These are phyloP conservation scores for Microbotryum violaceum DNA, from an alignment of 1,284 basidiomycete genomes.

Conservation along the genomic window DNA sequence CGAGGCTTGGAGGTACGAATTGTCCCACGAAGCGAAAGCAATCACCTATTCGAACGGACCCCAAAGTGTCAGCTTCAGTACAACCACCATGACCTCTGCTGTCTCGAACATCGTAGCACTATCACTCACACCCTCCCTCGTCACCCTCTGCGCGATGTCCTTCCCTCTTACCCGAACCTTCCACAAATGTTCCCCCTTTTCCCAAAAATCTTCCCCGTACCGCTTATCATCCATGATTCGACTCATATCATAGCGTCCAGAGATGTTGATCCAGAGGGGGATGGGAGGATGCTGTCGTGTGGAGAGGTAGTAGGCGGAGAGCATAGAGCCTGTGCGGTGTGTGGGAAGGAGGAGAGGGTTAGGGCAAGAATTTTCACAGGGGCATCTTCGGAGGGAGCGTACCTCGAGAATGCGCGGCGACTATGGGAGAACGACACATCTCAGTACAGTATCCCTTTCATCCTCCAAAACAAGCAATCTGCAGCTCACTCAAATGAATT, in stretches of 20 bases:
- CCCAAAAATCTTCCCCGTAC: neutral
- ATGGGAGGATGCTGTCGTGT: neutral
- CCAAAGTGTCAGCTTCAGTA: too few species aligned
- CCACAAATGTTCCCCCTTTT: neutral
- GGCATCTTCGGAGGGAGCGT: neutral
- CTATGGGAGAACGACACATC: neutral
- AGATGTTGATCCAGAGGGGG: conserved; percentile 1
- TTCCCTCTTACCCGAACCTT: neutral
- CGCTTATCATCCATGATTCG: neutral
- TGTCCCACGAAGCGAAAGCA: conserved; percentile 2
- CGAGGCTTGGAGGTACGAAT: neutral
- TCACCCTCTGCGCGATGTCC: neutral
- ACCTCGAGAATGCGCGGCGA: conserved; percentile 3
- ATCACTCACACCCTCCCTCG: neutral
- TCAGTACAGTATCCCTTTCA: too few species aligned
- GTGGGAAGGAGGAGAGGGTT: neutral
- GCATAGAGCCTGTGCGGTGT: neutral
- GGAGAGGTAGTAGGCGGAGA: conserved; percentile 3
- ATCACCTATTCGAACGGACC: neutral
- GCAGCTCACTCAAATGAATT: neutral
- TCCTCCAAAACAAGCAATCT: too few species aligned
- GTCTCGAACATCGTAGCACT: too few species aligned
- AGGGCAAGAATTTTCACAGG: too few species aligned
- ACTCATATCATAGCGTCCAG: conserved; percentile 2
- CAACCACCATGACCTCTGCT: too few species aligned